Percentiles rank a stretch among this genome's conserved stretches.
These are phyloP conservation scores for Mediolabrus comicus DNA, from an alignment of 108 stramenopile genomes.

Conservation along the genomic window DNA sequence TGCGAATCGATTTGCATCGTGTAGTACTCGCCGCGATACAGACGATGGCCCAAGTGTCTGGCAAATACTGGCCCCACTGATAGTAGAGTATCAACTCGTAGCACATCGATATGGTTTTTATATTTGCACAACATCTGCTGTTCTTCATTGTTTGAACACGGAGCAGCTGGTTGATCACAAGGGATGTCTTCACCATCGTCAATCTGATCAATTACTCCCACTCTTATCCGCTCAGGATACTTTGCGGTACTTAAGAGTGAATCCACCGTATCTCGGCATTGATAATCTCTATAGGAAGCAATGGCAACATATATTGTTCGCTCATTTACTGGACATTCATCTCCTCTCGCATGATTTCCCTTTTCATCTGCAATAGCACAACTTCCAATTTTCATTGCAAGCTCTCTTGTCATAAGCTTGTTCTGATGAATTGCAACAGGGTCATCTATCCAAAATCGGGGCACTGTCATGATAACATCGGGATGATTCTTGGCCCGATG, in stretches of 20 bases:
- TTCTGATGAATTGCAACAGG: slow-evolving; percentile 62
- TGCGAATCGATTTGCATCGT: slow-evolving; percentile 95
- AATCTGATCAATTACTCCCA: slow-evolving; percentile 89
- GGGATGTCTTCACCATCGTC: slow-evolving; percentile 66
- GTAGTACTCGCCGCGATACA: slow-evolving; percentile 93
- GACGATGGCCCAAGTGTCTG: slow-evolving; percentile 81
- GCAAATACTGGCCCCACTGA: slow-evolving; percentile 91
- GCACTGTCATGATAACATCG: slow-evolving; percentile 55
- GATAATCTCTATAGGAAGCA: slow-evolving; percentile 79
- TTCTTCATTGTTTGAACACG: slow-evolving; percentile 61
- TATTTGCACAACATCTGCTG: slow-evolving; percentile 70
- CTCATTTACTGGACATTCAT: slow-evolving; percentile 58
- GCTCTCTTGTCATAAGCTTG: slow-evolving; percentile 58
- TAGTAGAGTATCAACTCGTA: slow-evolving; percentile 68
- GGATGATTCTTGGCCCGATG: slow-evolving; percentile 49
- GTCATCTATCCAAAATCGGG: slow-evolving; percentile 63
- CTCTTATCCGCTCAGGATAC: slow-evolving; percentile 63
- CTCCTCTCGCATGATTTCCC: slow-evolving; percentile 68
- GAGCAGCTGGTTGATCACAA: slow-evolving; percentile 73
- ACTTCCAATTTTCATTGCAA: slow-evolving; percentile 74
- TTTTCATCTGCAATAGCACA: slow-evolving; percentile 61
- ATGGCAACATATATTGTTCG: slow-evolving; percentile 84
- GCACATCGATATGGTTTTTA: slow-evolving; percentile 74
- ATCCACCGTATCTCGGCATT: slow-evolving; percentile 74
- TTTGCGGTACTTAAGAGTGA: slow-evolving; percentile 59